phyloP scores from a whole-genome alignment of 352 stramenopile genomes.

The Phytophthora tentaculata region DNA sequence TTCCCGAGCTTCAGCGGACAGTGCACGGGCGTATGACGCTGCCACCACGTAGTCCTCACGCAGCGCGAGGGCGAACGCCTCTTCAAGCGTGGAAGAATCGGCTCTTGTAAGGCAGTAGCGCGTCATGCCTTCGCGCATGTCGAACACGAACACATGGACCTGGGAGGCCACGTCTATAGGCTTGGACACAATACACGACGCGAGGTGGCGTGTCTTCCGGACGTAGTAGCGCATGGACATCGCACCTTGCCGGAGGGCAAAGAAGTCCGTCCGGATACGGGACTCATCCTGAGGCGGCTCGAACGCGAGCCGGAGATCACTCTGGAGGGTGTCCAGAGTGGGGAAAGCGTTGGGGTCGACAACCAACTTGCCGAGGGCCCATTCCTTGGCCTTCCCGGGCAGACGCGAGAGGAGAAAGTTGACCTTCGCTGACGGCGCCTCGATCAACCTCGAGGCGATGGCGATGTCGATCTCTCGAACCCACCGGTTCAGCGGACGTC shows the following conservation, averaged over 20 bases:
- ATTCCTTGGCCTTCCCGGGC: neutral
- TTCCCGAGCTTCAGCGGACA: neutral
- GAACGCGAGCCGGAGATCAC: neutral
- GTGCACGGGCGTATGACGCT: neutral
- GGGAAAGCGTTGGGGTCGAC: neutral
- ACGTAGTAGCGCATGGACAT: constrained; percentile 1
- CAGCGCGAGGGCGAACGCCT: constrained; percentile 17
- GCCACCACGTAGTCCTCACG: constrained; percentile 23
- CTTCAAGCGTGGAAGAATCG: constrained; percentile 9
- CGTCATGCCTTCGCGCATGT: constrained; percentile 17
- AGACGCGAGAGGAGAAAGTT: neutral
- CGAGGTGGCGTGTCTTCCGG: neutral
- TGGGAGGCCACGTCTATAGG: constrained; percentile 13
- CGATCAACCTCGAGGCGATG: neutral
- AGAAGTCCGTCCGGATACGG: neutral
- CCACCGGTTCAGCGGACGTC: neutral
- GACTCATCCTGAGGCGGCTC: neutral
- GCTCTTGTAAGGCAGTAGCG: constrained; percentile 3
- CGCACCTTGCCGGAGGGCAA: neutral
- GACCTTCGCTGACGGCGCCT: neutral
- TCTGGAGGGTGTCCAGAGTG: neutral
- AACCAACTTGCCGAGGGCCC: neutral
- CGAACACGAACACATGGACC: constrained; percentile 25
- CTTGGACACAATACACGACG: neutral
- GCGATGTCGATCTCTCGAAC: neutral